phyloP scores from a whole-genome alignment of 2,329 filamentous ascomycete species.

The Fusarium floridanum region DNA sequence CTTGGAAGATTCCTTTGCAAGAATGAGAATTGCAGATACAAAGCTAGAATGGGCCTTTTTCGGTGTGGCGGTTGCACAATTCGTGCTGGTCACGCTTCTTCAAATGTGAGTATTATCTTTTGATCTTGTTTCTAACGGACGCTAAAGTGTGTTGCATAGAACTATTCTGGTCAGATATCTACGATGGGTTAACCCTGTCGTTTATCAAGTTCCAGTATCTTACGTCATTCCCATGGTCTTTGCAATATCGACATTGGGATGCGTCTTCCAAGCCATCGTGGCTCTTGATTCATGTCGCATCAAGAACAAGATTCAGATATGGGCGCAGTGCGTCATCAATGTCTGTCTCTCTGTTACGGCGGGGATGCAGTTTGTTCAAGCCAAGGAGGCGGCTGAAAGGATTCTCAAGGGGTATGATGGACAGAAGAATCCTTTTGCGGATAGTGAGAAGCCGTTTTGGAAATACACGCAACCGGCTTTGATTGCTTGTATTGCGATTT shows the following conservation, averaged over 20 bases:
- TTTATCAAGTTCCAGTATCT: neutral
- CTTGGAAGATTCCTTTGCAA: neutral
- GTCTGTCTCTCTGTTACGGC: neutral
- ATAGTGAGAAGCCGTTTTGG: neutral
- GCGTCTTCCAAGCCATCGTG: neutral
- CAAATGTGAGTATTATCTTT: neutral
- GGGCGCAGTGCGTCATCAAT: conserved; percentile 3
- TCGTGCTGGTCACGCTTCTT: neutral
- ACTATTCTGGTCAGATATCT: neutral
- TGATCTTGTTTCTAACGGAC: neutral
- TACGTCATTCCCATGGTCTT: neutral
- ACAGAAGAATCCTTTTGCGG: neutral
- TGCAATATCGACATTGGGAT: neutral
- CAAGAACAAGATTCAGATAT: conserved; percentile 2
- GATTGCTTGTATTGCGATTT: neutral
- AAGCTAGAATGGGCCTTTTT: neutral
- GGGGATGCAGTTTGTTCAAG: neutral
- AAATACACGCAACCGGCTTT: neutral
- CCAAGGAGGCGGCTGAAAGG: neutral
- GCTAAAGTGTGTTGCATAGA: neutral
- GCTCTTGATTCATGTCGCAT: neutral
- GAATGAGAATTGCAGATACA: neutral
- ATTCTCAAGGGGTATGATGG: neutral
- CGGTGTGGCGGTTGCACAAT: neutral
- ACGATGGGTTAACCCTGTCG: neutral